Evolutionary conservation across 2,329 filamentous ascomycete genomes (phyloP), one percentile per base, ranked within the genome.

Genomic region (Xenoacremonium recifei): DNA sequence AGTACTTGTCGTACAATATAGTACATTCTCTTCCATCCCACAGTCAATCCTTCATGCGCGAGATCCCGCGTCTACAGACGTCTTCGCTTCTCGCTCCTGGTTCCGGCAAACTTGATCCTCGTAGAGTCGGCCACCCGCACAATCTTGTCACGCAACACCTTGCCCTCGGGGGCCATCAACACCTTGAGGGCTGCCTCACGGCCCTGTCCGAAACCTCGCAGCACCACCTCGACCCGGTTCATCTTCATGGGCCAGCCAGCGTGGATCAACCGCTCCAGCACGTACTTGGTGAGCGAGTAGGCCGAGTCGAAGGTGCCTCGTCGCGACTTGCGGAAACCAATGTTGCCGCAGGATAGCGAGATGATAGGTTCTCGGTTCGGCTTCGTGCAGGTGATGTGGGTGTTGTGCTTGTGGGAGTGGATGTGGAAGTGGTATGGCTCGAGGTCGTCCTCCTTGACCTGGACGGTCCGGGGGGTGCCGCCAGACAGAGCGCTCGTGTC

Each of bases 91-190:
- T 79, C 80, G 72, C 89, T 92, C 68, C 91, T 87, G 29, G 87
- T 89, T 61, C 93, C 95, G 69, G 91, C 93, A 75, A 97, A 96
- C 75, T 99, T 99, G 67, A 97, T 68, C 59, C 86, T 86, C 41
- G 92, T 97, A 30, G 82, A 77, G 70, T 99, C 93, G 21, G 87
- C 83, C 47, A 99, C 86, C 55, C 83, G 84, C 31, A 81, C 73
- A 52, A 99, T 87, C 71, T 87, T 82, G 21, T 77, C 72, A 54
- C 89, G 80, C 52, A 97, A 68, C 56, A 82, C 65, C 61, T 80
- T 83, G 43, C 93, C 93, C 65, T 99, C 92, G 17, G 76, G 83
- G 25, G 92, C 91, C 66, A 99, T 70, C 44, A 99, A 70, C 5
- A 91, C 87, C 76, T 97, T 99, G 40, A 84, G 84, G 39, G 90